Evolutionary conservation across 2,329 filamentous ascomycete species (phyloP), one percentile per base, ranked within the genome.

Genomic region (Scortechinia acanthostroma): DNA sequence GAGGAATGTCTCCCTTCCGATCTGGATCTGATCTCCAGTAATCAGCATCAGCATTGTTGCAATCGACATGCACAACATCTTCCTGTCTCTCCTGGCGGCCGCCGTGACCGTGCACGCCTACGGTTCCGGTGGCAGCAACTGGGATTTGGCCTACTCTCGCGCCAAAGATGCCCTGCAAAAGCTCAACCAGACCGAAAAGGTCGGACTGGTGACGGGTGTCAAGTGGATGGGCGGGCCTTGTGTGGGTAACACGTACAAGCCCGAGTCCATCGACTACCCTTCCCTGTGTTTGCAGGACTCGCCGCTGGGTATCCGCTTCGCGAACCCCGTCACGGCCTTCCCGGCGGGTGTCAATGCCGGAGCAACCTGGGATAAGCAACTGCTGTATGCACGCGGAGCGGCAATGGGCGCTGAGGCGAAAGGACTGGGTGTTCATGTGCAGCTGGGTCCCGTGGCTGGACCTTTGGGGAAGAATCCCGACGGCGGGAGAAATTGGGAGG

Each of bases 401-500:
- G 10, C 10, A 13, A 10, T 40, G 35, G 35, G 10, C 6, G 35
- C 14, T 13, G 35, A 40, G 35, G 14, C 6, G 6, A 10, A 40
- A 10, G 35, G 17, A 10, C 14, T 15, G 17, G 35, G 35, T 10
- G 17, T 19, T 13, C 35, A 40, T 19, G 17, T 40, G 6, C 10
- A 6, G 6, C 17, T 40, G 10, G 35, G 35, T 6, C 35, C 67
- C 19, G 60, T 71, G 45, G 53, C 64, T 22, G 68, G 68, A 2
- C 63, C 60, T 1, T 42, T 62, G 3, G 58, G 59, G 6, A 51
- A 53, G 44, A 53, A 58, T 35, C 54, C 61, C 1, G 54, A 54
- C 5, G 69, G 65, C 15, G 69, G 69, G 2, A 56, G 69, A 2
- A 71, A 70, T 47, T 71, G 65, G 66, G 66, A 72, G 52, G 69